Base-by-base conservation (phyloP, 2,329 filamentous ascomycete species). In the Hypoxylon sp. region DNA sequence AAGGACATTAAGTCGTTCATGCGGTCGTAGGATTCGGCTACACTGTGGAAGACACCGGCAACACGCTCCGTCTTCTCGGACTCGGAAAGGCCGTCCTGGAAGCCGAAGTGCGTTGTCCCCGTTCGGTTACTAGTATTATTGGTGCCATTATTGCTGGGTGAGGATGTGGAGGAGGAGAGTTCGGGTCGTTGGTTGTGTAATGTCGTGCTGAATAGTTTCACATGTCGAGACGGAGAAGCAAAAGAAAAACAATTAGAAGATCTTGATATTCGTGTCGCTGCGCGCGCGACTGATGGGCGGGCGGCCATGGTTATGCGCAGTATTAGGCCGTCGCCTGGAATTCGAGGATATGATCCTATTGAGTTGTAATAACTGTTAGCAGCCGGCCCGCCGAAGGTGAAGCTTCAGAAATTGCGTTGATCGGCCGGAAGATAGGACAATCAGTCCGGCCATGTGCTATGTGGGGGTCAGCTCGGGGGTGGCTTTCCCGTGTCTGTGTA, bases 1-100 rank as follows among this genome's bases (percentile, higher is more conserved):
- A 99, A 88, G 6, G 96, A 98, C 96, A 99, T 99, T 73, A 98
- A 87, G 80, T 99, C 96, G 83, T 99, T 99, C 96, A 99, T 99
- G 69, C 91, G 91, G 81, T 99, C 96, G 82, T 99, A 99, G 17
- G 92, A 93, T 69, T 93, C 90, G 73, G 96, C 96, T 43, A 99
- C 96, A 72, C 92, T 98, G 80, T 93, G 95, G 83, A 99, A 99
- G 64, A 99, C 96, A 45, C 88, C 89, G 66, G 92, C 92, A 43
- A 98, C 94, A 85, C 83, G 80, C 72, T 85, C 76, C 48, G 82
- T 83, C 81, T 98, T 98, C 79, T 96, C 85, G 9, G 89, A 85
- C 78, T 97, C 93, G 14, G 91, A 89, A 43, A 98, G 86, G 45
- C 93, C 95, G 69, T 79, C 77, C 81, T 94, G 87, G 79, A 93